Conservation (phyloP, 345 rosid species). For the Geranium brycei region DNA sequence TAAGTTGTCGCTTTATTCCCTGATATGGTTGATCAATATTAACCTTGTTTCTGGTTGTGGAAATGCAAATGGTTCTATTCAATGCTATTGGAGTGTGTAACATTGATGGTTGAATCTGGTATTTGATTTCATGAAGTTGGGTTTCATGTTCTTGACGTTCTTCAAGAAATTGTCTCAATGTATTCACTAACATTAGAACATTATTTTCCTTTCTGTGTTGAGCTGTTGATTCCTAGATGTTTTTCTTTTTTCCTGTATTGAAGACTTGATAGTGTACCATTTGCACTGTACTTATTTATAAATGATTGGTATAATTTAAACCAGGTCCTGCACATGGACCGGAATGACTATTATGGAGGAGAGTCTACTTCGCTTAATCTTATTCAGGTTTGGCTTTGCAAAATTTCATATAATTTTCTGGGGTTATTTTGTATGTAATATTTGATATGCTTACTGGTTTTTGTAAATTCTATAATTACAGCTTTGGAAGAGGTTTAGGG, state of each 20-base stretch:
- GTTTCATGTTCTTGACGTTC: neutral
- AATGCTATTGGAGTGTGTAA: neutral
- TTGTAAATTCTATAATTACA: slow-evolving; percentile 18
- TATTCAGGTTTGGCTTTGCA: slow-evolving; percentile 46
- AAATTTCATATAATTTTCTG: neutral
- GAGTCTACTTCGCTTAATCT: slow-evolving; percentile 95
- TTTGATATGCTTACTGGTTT: slow-evolving; percentile 5
- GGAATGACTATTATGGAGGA: slow-evolving; percentile 94
- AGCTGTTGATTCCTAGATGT: no score
- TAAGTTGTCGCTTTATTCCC: neutral
- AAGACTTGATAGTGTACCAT: neutral
- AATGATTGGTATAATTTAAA: neutral
- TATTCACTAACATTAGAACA: no score
- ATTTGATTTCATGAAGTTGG: neutral
- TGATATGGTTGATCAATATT: neutral
- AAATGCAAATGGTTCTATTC: neutral
- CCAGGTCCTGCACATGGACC: slow-evolving; percentile 98
- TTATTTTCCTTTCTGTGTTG: no score
- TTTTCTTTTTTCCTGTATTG: no score
- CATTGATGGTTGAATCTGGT: neutral
- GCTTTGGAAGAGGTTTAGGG: slow-evolving; percentile 97
- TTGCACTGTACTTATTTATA: neutral
- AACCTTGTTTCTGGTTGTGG: neutral
- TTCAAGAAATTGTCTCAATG: no score
- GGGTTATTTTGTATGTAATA: neutral